Evolutionary conservation across 305 asterid species (phyloP), one percentile per base, ranked within the genome.

Genomic region (Petunia hybrid): DNA sequence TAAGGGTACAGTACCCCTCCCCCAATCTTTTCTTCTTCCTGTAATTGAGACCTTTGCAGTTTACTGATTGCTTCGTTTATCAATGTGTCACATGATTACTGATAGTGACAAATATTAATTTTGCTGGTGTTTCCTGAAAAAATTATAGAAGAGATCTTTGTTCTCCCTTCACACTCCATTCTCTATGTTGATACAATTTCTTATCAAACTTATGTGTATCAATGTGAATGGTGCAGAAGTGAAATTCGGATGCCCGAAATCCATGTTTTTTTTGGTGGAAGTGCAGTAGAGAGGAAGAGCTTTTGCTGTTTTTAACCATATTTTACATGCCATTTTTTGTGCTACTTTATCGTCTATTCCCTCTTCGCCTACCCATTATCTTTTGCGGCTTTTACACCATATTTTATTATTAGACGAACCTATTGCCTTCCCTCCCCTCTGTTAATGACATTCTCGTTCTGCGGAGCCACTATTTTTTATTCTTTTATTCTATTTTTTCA

Each of bases 1-100:
- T 22, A 45, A 70, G 22, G 41, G 59, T 42, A 22, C n/a, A n/a
- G 36, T 68, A 68, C 59, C 60, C 5, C 4, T 59, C 16, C 16
- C 41, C 77, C 8, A 70, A 70, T 70, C 5, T 22, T 70, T 70
- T 70, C 42, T 45, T 70, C 59, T 70, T 70, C 60, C 77, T 70
- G 60, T 12, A 59, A 45, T 22, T 14, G 48, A 70, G 57, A 46
- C 77, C 12, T 70, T 39, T 46, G 57, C 40, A 46, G 46, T 70
- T 70, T 40, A 45, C 1, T 45, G 60, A 9, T 45, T 22, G 35
- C 77, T 31, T 31, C 40, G 40, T 31, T 70, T 70, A 70, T 70
- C 42, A 45, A 46, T 70, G 77, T 70, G 60, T 70, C 77, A 9
- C 77, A 31, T 70, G 60, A 70, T 70, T 9, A 36, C 10, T 70